These are phyloP conservation scores for Solanum etuberosum DNA, from an alignment of 257 asterid genomes.

Conservation along the genomic window DNA sequence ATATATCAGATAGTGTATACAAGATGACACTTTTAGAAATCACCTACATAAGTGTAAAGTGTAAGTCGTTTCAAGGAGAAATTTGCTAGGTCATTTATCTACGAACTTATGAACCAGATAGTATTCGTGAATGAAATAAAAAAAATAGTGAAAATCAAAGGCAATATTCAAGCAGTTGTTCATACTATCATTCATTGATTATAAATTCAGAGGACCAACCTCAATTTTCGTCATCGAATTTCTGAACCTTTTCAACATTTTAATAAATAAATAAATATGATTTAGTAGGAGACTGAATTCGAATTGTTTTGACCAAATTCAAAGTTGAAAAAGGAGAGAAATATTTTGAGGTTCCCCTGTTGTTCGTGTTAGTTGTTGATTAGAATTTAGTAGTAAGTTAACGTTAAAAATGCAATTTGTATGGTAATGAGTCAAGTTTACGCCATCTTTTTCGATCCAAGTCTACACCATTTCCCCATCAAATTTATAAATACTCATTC, in stretches of 20 bases:
- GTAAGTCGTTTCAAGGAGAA: background rate
- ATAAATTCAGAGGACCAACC: too few relatives aligned
- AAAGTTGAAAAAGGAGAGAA: background rate
- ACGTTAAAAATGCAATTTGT: background rate
- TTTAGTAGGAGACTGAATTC: background rate
- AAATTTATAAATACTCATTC: background rate
- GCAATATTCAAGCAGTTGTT: background rate
- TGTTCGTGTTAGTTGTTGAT: background rate
- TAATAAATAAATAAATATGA: background rate
- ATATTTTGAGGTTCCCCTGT: background rate
- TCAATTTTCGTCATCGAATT: background rate
- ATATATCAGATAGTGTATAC: too few relatives aligned
- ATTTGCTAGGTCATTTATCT: background rate
- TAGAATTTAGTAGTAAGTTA: background rate
- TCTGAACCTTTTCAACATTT: too few relatives aligned
- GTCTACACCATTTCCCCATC: background rate
- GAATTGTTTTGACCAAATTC: background rate
- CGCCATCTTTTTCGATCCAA: background rate
- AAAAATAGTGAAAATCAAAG: background rate
- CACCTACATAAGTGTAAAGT: background rate
- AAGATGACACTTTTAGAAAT: too few relatives aligned
- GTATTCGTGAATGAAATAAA: background rate
- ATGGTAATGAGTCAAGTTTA: background rate
- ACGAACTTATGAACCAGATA: background rate
- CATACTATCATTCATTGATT: background rate